Base-by-base conservation (phyloP, 164 flowering plant species). In the Warburgia ugandensis region DNA sequence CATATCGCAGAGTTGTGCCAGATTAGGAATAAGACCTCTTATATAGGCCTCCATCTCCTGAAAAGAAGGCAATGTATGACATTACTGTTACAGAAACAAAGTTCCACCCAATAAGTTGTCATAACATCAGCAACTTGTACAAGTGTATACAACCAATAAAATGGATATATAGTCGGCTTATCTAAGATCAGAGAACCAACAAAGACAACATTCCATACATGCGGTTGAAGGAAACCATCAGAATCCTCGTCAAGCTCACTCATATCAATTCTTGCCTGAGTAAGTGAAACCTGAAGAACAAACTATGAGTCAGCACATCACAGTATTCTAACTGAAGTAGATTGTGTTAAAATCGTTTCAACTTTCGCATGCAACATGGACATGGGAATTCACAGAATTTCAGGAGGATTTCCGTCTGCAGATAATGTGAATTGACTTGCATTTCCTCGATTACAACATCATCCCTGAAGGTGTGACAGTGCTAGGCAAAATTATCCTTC, bases 201-300 rank as follows among this genome's bases (percentile, higher is more conserved):
- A n/a, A n/a, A n/a, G n/a, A n/a, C n/a, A 16, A 37, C 28, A 48
- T 40, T 51, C 14, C 81, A 56, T 78, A 92, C 98, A 66, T 80
- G 84, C 57, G 86, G 74, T 64, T 78, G 96, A 66, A 92, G 96
- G 60, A 92, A 88, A 33, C 99, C 99, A 75, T 92, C 99, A 60
- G 95, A 88, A 68, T 92, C 99, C 63, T 83, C 95, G 68, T 92
- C 99, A 54, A 92, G 86, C 73, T 92, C 99, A 63, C 99, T 92
- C 99, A 92, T 92, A 65, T 92, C 96, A 45, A 92, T 88, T 68
- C 99, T 78, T 61, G 99, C 99, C 60, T 92, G 96, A 33, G 99
- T 92, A 50, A 88, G 94, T 54, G 99, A 92, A 63, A 88, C 98
- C 98, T 92, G 81, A 45, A 74, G 19, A 63, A 51, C 38, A 54